Conservation (phyloP, 495 filamentous ascomycete species). For the Hyaloscypha bicolor region DNA sequence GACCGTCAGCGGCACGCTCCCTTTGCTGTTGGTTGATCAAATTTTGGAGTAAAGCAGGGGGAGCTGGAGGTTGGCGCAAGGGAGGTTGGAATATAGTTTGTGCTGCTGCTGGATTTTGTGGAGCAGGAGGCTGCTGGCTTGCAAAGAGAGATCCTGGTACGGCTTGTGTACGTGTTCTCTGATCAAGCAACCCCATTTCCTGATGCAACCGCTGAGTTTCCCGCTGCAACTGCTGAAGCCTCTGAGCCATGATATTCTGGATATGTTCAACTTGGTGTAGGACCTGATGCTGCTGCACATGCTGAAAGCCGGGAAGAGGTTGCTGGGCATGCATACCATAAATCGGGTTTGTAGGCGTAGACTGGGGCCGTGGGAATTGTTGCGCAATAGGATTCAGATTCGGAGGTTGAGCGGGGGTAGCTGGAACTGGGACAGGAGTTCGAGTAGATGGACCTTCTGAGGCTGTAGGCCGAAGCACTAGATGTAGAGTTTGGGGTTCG, state of each 20-base stretch:
- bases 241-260: slow-evolving; percentile 24
- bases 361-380: slow-evolving; percentile 19
- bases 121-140: slow-evolving; percentile 7
- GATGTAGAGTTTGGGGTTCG: slow-evolving; percentile 58
- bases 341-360: slow-evolving; percentile 22
- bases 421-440: slow-evolving; percentile 11
- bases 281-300: slow-evolving; percentile 26
- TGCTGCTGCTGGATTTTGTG: slow-evolving; percentile 4
- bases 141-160: slow-evolving; percentile 13
- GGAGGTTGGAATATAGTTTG: slow-evolving; percentile 20
- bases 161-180: slow-evolving; percentile 23
- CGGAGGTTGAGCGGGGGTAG: slow-evolving; percentile 13
- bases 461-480: slow-evolving; percentile 55
- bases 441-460: slow-evolving; percentile 17
- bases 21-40: slow-evolving; percentile 44
- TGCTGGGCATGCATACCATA: slow-evolving; percentile 32
- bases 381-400: slow-evolving; percentile 20
- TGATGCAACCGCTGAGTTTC: slow-evolving; percentile 31
- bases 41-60: slow-evolving; percentile 40
- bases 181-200: slow-evolving; percentile 28
- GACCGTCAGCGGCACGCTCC: slow-evolving; percentile 34
- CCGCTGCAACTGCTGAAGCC: slow-evolving; percentile 29
- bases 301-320: slow-evolving; percentile 31
- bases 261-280: slow-evolving; percentile 25
- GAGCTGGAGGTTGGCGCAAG: slow-evolving; percentile 29